Evolutionary conservation across 495 filamentous ascomycete genomes (phyloP), one percentile per base, ranked within the genome.

Genomic region (Penicillium nucicola): DNA sequence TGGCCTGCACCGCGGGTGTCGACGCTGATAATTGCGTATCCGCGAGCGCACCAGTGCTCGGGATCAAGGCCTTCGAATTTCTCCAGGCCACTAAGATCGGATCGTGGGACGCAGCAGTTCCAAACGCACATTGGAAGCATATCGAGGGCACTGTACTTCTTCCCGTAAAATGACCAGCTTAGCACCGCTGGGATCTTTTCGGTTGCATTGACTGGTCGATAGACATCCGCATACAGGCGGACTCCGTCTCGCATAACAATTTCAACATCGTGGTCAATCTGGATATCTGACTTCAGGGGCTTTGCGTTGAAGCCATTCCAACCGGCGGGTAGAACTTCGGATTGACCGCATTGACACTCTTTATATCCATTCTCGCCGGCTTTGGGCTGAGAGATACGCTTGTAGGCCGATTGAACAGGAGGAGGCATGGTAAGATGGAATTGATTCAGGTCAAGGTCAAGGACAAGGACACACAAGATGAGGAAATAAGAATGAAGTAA

Each of bases 11-110:
- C 75, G 0, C 75, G 62, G 23, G 65, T 42, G 56, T 78, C 72
- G 1, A 61, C 60, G 40, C 67, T 67, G 18, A 75, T 58, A 45
- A 77, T 55, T 0, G 65, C 69, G 48, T 77, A 77, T 0, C 74
- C 75, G 10, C 66, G 52, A 1, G 42, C 43, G 19, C 56, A 61
- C 65, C 67, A 78, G 15, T 62, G 65, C 0, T 64, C 70, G 0
- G 75, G 74, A 59, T 77, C 72, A 8, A 65, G 64, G 1, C 58
- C 75, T 39, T 78, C 75, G 52, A 73, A 78, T 38, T 64, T 70
- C 45, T 70, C 67, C 25, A 60, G 44, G 0, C 55, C 61, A 13
- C 44, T 52, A 1, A 61, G 47, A 13, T 42, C 49, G 1, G 51
- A 48, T 12, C 67, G 52, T 8, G 61, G 64, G 3, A 59, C 37